A percentile compares a stretch with the other conserved stretches of the same genome.
Evolutionary conservation across 352 stramenopile genomes (phyloP).

Genomic region (Globisporangium nunn): DNA sequence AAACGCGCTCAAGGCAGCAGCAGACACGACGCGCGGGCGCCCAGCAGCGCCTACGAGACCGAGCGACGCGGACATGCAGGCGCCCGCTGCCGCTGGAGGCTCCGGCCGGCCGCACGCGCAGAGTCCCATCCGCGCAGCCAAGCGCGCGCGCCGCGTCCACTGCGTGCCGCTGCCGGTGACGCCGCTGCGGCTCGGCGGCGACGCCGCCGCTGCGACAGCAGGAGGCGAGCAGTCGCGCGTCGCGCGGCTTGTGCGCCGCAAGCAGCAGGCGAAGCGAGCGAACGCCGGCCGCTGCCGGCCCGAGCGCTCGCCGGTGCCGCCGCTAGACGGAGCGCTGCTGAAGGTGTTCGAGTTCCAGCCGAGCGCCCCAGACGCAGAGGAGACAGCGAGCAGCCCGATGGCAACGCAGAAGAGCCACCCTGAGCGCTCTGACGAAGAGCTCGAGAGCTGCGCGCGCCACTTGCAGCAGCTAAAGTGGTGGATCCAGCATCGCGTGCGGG

Average conservation of each 20-base stretch:
- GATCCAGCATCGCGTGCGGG: conserved; percentile 6
- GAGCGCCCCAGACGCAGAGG: background rate
- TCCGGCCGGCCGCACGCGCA: background rate
- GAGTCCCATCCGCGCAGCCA: background rate
- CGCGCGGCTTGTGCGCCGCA: conserved; percentile 6
- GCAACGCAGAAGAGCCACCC: too few species aligned
- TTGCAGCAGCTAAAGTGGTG: conserved; percentile 7
- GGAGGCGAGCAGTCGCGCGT: background rate
- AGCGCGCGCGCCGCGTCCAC: conserved; percentile 2
- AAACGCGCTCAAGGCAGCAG: too few species aligned
- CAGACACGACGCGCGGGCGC: too few species aligned
- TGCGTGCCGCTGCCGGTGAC: conserved; percentile 1
- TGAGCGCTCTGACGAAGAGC: background rate
- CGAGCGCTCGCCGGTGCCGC: background rate
- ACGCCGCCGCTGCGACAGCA: background rate
- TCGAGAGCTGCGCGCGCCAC: conserved; percentile 1
- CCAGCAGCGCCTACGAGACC: too few species aligned
- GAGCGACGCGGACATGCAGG: background rate
- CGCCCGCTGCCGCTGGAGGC: background rate
- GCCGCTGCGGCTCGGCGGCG: background rate
- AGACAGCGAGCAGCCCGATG: background rate
- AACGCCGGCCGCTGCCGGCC: background rate
- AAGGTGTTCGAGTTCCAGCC: conserved; percentile 10
- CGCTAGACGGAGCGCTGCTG: background rate
- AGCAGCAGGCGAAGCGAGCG: conserved; percentile 5